Evolutionary conservation across 202 grass and related monocot genomes (phyloP), one percentile per base, ranked within the genome.

Genomic region (Tripidium arundinaceum): DNA sequence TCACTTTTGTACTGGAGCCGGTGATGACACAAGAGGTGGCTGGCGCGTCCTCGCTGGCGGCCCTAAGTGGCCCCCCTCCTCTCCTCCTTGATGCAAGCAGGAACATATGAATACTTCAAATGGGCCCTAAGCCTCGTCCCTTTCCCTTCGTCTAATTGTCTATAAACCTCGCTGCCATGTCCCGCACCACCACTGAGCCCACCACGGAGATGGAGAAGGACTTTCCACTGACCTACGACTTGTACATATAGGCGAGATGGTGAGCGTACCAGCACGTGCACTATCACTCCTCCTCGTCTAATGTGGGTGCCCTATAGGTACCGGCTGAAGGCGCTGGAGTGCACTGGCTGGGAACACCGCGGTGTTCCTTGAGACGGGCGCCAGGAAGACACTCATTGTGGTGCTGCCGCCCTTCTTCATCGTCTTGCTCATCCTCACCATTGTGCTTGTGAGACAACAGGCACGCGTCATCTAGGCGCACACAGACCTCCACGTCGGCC

Each of bases 351-450:
- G 81, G 78, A 96, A 96, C 83, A 92, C 90, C 40, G 38, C 90
- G 19, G 90, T 62, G 19, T 96, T 86, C 85, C 85, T 96, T 68
- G 93, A 87, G 27, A 96, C 93, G 7, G 83, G 87, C 16, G 68
- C 90, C 13, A 90, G 93, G 43, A 96, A 96, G 83, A 96, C 90
- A 7, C 83, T 92, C 83, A 96, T 92, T 76, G 93, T 85, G 62
- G 90, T 90, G 85, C 60, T 96, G 83, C 25, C 85, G 75, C 19
- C 55, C 40, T 65, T 0, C 36, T 84, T 90, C 36, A 80, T 80
- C 50, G 90, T 96, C 76, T 92, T 92, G 81, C 77, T 92, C 72
- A 90, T 89, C 60, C 87, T 90, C 58, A 96, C 70, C n/a, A 83
- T 92, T 21, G 85, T 96, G 37, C 79, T 96, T 71, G 93, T 96